Percentiles rank a stretch among this genome's conserved stretches.
Conservation (phyloP, 805 yeast species). For the Candida endomychidarum region DNA sequence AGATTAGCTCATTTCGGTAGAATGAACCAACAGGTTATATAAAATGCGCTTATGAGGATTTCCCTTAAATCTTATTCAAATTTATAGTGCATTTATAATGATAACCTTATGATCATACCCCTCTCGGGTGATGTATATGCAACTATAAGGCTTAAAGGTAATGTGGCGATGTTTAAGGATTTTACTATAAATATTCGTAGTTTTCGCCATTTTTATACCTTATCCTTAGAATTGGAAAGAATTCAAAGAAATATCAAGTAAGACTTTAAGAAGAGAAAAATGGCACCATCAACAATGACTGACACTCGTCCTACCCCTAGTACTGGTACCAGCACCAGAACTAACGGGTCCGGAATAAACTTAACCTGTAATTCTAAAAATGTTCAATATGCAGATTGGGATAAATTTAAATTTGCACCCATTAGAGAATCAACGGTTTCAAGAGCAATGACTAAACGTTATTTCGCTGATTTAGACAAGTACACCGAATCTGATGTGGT, state of each 20-base stretch:
- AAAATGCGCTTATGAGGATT: slow-evolving; percentile 4
- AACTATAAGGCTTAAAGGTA: background rate
- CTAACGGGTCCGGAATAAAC: slow-evolving; percentile 12
- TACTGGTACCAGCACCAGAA: slow-evolving; percentile 1
- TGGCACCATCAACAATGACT: slow-evolving; percentile 37
- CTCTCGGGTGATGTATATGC: background rate
- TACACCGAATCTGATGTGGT: slow-evolving; percentile 75
- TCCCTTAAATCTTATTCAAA: background rate
- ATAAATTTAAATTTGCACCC: slow-evolving; percentile 64
- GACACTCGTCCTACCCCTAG: slow-evolving; percentile 15
- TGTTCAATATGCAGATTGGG: slow-evolving; percentile 56
- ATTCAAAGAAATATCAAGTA: background rate
- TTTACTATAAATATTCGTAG: slow-evolving; percentile 2
- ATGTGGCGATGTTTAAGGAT: background rate
- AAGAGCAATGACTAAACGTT: slow-evolving; percentile 76
- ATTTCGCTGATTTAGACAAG: slow-evolving; percentile 70
- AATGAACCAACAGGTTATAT: no score
- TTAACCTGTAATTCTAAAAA: slow-evolving; percentile 16
- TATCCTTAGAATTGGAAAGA: background rate
- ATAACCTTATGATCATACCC: background rate
- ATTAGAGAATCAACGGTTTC: slow-evolving; percentile 78
- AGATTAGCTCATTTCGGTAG: no score
- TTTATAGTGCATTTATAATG: background rate
- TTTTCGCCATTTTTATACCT: background rate
- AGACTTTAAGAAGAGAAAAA: slow-evolving; percentile 8